Evolutionary conservation across 371 early-diverging fungal species (phyloP), one percentile per base, ranked within the genome.

Genomic region (Synchytrium microbalum): DNA sequence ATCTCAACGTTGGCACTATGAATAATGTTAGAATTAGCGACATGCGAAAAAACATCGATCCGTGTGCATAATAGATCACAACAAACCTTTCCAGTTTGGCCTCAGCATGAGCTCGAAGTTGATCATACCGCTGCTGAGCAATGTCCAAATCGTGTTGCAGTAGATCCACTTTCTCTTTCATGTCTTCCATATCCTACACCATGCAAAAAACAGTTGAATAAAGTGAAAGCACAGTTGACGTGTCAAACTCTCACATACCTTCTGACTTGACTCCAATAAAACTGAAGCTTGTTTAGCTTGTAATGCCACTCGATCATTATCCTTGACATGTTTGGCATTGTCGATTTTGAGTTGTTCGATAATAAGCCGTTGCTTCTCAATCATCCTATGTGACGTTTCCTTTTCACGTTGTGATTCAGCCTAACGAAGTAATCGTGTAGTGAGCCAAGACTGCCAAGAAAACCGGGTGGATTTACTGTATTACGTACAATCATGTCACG

Each of bases 1-100:
- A 74, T 73, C 64, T 73, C 72, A 3, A 67, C 59, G 64, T 73
- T 75, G 19, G 75, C 78, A 2, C 75, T 75, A 57, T 31, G 10
- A 16, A 61, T 60, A 2, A 59, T 1, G 26, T 10, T 53, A 30
- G 5, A 32, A 62, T 32, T 58, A 38, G 19, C 33, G 25, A 3
- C 30, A 5, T 19, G 32, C 32, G 23, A 51, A n/a, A 38, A 27
- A 24, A 51, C 19, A n/a, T n/a, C n/a, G n/a, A n/a, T n/a, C n/a
- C n/a, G n/a, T n/a, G n/a, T n/a, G n/a, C n/a, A n/a, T n/a, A n/a
- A n/a, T n/a, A n/a, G n/a, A n/a, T 3, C 10, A 51, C 8, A 58
- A 56, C 38, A 24, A 29, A 75, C 78, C 64, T 60, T 26, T 73
- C 69, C 26, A 77, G 54, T 54, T 72, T 75, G 5, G 69, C 64